Evolutionary conservation across 2,329 filamentous ascomycete genomes (phyloP).

Genomic region (Colletotrichum sp.): DNA sequence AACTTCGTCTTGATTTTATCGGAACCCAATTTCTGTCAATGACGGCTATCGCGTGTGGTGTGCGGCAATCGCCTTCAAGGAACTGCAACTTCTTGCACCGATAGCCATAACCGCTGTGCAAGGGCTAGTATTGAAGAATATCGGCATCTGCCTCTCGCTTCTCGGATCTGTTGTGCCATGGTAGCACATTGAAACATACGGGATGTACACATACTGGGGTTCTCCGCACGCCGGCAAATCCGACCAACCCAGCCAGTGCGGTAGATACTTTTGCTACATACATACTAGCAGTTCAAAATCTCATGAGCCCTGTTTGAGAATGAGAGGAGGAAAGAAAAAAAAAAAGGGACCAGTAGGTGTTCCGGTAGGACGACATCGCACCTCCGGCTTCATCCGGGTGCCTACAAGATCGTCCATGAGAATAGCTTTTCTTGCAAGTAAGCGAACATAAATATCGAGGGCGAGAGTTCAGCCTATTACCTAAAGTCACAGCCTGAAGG

Average conservation of each 20-base stretch:
- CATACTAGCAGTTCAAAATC: neutral
- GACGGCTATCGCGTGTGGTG: neutral
- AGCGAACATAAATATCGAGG: fast-evolving
- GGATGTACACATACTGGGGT: neutral
- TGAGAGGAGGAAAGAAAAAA: neutral
- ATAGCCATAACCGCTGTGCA: neutral
- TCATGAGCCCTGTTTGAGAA: neutral
- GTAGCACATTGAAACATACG: neutral
- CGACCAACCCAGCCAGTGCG: neutral
- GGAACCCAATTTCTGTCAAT: neutral
- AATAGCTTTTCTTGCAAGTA: neutral
- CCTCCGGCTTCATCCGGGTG: fast-evolving
- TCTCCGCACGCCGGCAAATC: neutral
- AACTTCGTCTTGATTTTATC: neutral
- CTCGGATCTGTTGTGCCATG: neutral
- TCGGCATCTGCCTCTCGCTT: neutral
- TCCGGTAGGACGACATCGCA: neutral
- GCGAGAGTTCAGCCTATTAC: neutral
- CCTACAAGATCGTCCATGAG: neutral
- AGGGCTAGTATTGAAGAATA: neutral
- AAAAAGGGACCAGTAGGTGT: neutral
- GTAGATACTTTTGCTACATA: neutral
- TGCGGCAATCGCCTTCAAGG: neutral
- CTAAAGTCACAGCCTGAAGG: neutral
- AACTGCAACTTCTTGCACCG: neutral